Base-by-base conservation (phyloP, 106 monocot genomes). In the Dioscorea zingiberensis region DNA sequence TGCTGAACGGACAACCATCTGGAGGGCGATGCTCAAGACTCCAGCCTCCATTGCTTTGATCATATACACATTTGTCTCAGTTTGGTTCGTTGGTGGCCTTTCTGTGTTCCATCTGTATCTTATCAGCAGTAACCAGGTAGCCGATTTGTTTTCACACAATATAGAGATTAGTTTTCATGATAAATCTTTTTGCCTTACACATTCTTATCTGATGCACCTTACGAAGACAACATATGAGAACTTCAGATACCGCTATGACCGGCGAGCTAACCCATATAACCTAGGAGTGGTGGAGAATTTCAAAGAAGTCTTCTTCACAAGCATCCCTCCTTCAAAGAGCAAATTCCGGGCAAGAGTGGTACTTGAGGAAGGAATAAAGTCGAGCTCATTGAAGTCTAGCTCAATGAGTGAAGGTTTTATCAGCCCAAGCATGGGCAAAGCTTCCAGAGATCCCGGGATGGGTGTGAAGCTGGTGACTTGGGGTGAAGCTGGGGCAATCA, bases 151-250 rank as follows among this genome's bases (percentile, higher is more conserved):
- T 38, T 38, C 38, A 38, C 38, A 38, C 38, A 38, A 38, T 10
- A 38, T 6, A 38, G 30, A 30, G 38, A 38, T 38, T 38, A 30
- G 6, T 38, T 38, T 6, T 38, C 1, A 38, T 10, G 10, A 38
- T 38, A 38, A 38, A n/a, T n/a, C n/a, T 38, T 38, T 38, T 38
- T 38, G 10, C 90, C 22, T 84, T 76, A 53, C 90, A 94, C 77
- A 82, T 87, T 28, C 90, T 94, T 57, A 74, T 80, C 49, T 66
- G 70, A 55, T 27, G 70, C 58, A 75, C 79, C 7, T 74, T 17
- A 75, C 48, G 62, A 72, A 94, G 94, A 94, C 94, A 46, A 94
- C 94, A 13, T 94, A 94, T 55, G 94, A 94, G 75, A 94, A 94
- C 58, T 94, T 94, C 72, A 81, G 94, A 73, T 90, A 94, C 62